Evolutionary conservation across 1,139 yeast species (phyloP).

Genomic region (Yamadazyma aaseri): DNA sequence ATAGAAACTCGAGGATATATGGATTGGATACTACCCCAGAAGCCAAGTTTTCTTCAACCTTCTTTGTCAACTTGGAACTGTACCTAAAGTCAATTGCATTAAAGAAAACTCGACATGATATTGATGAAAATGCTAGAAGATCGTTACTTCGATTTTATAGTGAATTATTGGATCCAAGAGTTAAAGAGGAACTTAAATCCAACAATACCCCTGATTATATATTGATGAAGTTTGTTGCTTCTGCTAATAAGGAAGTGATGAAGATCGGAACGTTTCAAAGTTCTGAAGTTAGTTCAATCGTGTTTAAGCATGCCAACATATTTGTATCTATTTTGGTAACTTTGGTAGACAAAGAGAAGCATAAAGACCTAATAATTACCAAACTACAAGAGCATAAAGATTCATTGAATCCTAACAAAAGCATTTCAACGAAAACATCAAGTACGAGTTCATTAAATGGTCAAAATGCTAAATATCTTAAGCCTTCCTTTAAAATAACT

Average conservation of each 20-base stretch:
- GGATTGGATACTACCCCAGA: conserved; percentile 11
- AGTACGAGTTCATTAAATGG: conserved; percentile 12
- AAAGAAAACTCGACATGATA: conserved; percentile 38
- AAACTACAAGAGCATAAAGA: conserved; percentile 46
- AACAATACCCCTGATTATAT: conserved; percentile 59
- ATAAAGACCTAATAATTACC: conserved; percentile 37
- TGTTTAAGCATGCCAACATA: conserved; percentile 54
- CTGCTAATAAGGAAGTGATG: conserved; percentile 62
- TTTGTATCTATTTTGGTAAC: conserved; percentile 57
- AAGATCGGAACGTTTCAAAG: conserved; percentile 45
- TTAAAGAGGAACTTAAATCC: conserved; percentile 36
- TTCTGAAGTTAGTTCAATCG: conserved; percentile 42
- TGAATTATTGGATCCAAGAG: conserved; percentile 53
- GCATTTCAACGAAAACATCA: conserved; percentile 3
- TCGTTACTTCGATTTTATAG: conserved; percentile 61
- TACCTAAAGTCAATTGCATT: conserved; percentile 55
- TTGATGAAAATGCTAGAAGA: conserved; percentile 40
- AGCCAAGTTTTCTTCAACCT: conserved; percentile 45
- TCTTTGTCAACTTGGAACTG: conserved; percentile 46
- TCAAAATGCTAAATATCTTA: conserved; percentile 23
- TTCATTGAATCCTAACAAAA: conserved; percentile 30
- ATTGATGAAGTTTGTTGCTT: conserved; percentile 62
- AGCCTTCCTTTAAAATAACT: conserved; percentile 47
- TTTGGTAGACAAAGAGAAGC: conserved; percentile 45
- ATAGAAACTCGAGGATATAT: conserved; percentile 15